Percentiles rank a stretch among this genome's conserved stretches.
Evolutionary conservation across 305 asterid genomes (phyloP).

Genomic region (Plantago coronopus): DNA sequence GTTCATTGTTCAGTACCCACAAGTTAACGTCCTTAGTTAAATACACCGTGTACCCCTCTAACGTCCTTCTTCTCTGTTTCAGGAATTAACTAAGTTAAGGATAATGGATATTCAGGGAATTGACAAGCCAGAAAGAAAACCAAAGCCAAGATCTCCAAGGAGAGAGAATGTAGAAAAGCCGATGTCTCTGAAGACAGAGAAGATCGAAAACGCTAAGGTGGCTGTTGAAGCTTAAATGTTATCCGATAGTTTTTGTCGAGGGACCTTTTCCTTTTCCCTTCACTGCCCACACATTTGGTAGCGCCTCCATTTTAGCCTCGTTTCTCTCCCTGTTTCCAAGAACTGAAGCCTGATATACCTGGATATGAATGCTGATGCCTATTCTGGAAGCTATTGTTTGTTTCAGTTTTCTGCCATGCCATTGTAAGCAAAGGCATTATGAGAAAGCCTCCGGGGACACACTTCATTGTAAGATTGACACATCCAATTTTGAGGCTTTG

Average conservation of each 20-base stretch:
- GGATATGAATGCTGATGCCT: slow-evolving; percentile 11
- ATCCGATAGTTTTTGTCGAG: not conserved
- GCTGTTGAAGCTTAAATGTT: slow-evolving; percentile 34
- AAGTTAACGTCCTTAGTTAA: not conserved
- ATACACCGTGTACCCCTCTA: not conserved
- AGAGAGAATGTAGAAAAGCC: slow-evolving; percentile 21
- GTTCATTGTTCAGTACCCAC: slow-evolving; percentile 7
- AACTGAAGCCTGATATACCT: not conserved
- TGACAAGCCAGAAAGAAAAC: slow-evolving; percentile 31
- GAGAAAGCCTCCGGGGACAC: slow-evolving; percentile 8
- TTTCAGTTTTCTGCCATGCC: slow-evolving; percentile 3
- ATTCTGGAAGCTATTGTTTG: slow-evolving; percentile 19
- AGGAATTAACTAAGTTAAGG: slow-evolving; percentile 59
- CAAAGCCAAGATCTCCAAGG: slow-evolving; percentile 18
- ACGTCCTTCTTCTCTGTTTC: slow-evolving; percentile 13
- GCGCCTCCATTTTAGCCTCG: slow-evolving; percentile 1
- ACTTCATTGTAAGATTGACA: slow-evolving; percentile 26
- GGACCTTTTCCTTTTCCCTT: slow-evolving; percentile 1
- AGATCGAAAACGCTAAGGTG: slow-evolving; percentile 28
- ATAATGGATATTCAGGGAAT: slow-evolving; percentile 45
- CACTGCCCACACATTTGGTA: not conserved
- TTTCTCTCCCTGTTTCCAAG: slow-evolving; percentile 4
- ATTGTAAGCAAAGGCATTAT: slow-evolving; percentile 12
- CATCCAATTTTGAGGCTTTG: slow-evolving; percentile 21
- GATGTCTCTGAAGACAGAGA: slow-evolving; percentile 3